Evolutionary conservation across 1,284 basidiomycete genomes (phyloP).

Genomic region (Puccinia novopanici): DNA sequence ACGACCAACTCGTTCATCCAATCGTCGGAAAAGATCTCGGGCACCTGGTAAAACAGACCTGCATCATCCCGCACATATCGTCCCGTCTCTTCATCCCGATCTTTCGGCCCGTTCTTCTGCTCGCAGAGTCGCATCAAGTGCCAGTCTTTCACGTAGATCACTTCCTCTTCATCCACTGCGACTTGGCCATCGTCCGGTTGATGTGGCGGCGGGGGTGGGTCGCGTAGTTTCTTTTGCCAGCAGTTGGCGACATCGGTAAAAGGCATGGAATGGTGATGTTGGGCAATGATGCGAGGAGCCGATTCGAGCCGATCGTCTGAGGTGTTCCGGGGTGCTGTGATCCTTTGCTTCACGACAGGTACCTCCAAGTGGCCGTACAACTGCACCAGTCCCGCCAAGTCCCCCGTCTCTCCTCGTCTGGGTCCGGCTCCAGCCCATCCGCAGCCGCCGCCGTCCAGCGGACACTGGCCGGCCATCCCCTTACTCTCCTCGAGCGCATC

Average conservation of each 20-base stretch:
- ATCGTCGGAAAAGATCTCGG: conserved; percentile 63
- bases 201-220: conserved; percentile 44
- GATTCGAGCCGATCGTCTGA: not conserved
- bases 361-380: conserved; percentile 22
- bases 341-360: conserved; percentile 21
- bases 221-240: conserved; percentile 57
- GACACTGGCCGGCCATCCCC: conserved; percentile 25
- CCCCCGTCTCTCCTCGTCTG: conserved; percentile 4
- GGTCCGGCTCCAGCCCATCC: not conserved
- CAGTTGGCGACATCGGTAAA: conserved; percentile 60
- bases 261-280: conserved; percentile 57
- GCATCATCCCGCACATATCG: conserved; percentile 53
- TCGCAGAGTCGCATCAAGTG: conserved; percentile 60
- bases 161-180: conserved; percentile 3
- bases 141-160: conserved; percentile 66
- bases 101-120: not conserved
- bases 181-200: conserved; percentile 52
- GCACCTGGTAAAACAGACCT: conserved; percentile 60
- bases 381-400: not conserved
- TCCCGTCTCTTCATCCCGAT: too few species aligned
- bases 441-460: conserved; percentile 16
- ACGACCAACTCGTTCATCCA: conserved; percentile 61
- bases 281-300: conserved; percentile 45
- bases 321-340: not conserved
- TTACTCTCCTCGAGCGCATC: conserved; percentile 6